Percentiles rank a stretch among this genome's conserved stretches.
Conservation (phyloP, 1,139 yeast genomes). For the Candida smagusa region DNA sequence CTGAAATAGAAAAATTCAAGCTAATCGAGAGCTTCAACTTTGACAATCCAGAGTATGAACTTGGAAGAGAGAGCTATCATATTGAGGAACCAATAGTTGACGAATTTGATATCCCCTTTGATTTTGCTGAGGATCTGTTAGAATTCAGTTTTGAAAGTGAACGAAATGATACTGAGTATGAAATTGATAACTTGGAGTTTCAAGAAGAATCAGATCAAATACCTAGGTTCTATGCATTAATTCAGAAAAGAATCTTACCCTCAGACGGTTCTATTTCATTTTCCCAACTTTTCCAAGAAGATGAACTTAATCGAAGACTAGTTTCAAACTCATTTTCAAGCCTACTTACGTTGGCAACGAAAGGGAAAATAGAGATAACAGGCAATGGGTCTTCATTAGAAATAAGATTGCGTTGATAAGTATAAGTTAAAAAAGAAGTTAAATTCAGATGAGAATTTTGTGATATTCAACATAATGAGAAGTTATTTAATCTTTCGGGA, state of each 20-base stretch:
- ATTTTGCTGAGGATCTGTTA: conserved; percentile 9
- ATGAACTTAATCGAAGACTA: conserved; percentile 18
- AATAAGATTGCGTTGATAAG: too few relatives aligned
- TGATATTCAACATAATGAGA: too few relatives aligned
- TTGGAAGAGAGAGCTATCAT: conserved; percentile 4
- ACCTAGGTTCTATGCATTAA: neutral
- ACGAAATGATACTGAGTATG: conserved; percentile 4
- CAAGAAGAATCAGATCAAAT: neutral
- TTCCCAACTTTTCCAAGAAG: conserved; percentile 5
- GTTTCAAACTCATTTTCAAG: conserved; percentile 41
- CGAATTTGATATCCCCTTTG: conserved; percentile 1
- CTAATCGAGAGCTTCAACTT: conserved; percentile 7
- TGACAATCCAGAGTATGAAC: conserved; percentile 9
- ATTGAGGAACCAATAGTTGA: conserved; percentile 1
- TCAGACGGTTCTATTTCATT: neutral
- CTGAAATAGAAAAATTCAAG: conserved; percentile 5
- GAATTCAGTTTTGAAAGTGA: conserved; percentile 12
- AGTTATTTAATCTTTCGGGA: too few relatives aligned
- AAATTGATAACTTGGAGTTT: neutral
- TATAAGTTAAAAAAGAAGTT: too few relatives aligned
- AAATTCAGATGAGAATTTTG: too few relatives aligned
- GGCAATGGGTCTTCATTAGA: too few relatives aligned
- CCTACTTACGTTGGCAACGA: conserved; percentile 35
- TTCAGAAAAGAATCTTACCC: neutral
- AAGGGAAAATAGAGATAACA: neutral